phyloP scores from a whole-genome alignment of 208 protist genomes.

The Leptomonas seymouri region DNA sequence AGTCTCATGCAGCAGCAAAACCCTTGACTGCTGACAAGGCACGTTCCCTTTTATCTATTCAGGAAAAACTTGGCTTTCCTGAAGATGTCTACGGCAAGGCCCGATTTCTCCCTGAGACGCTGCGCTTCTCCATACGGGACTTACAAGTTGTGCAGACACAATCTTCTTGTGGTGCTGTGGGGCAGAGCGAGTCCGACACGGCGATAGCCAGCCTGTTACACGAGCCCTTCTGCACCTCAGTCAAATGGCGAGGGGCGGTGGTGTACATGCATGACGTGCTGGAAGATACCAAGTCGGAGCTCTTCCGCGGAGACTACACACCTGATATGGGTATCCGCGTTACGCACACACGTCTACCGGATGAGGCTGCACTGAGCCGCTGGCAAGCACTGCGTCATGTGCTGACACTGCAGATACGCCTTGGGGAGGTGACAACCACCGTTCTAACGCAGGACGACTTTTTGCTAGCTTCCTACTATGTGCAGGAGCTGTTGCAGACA shows the following conservation, averaged over 20 bases:
- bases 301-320: constrained; percentile 42
- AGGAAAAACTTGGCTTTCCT: constrained; percentile 33
- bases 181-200: neutral
- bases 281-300: constrained; percentile 33
- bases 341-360: constrained; percentile 23
- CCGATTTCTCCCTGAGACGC: constrained; percentile 36
- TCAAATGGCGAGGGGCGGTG: constrained; percentile 42
- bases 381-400: constrained; percentile 28
- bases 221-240: constrained; percentile 8
- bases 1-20: neutral
- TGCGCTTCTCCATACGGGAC: constrained; percentile 33
- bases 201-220: neutral
- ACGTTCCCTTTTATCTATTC: neutral
- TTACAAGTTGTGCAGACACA: constrained; percentile 33
- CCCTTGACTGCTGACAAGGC: neutral
- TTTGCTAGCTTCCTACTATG: constrained; percentile 34
- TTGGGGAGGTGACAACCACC: constrained; percentile 39
- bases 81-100: constrained; percentile 18
- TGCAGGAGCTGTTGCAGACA: constrained; percentile 22
- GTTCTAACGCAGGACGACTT: constrained; percentile 49
- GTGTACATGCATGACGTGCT: constrained; percentile 34
- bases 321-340: constrained; percentile 37
- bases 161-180: neutral
- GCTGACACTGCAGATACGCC: constrained; percentile 23
- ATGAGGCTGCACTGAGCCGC: neutral